Conservation (phyloP, 345 rosid genomes). For the Litchi chinensis region DNA sequence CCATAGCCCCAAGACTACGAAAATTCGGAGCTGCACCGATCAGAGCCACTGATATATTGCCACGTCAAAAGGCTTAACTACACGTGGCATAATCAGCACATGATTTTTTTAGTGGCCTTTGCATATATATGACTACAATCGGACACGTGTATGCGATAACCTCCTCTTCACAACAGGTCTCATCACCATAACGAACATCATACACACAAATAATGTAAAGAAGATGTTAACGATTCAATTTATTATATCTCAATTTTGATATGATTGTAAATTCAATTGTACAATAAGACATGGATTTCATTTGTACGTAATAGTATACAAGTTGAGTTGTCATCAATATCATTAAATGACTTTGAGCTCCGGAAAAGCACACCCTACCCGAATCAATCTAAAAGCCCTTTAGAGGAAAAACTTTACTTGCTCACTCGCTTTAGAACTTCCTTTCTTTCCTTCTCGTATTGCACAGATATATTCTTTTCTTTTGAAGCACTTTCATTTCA, state of each 20-base stretch:
- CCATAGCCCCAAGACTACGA: neutral
- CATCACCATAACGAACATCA: neutral
- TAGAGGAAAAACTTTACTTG: constrained; percentile 30
- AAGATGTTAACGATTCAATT: too few relatives aligned
- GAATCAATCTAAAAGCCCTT: constrained; percentile 27
- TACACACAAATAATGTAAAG: neutral
- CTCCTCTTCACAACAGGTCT: neutral
- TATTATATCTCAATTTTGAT: too few relatives aligned
- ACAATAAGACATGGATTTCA: too few relatives aligned
- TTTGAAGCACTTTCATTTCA: constrained; percentile 5
- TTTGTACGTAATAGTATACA: too few relatives aligned
- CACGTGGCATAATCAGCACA: neutral
- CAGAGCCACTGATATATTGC: neutral
- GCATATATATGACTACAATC: neutral
- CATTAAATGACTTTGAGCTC: too few relatives aligned
- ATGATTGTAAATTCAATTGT: too few relatives aligned
- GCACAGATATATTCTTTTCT: constrained; percentile 26
- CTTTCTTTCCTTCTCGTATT: constrained; percentile 23
- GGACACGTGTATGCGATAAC: constrained; percentile 4
- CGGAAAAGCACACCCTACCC: constrained; percentile 13
- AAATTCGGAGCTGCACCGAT: neutral
- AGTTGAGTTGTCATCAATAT: too few relatives aligned
- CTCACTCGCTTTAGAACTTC: constrained; percentile 26
- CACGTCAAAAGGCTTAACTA: neutral
- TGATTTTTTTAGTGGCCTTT: neutral